These are phyloP conservation scores for Evansstolkia leycettana DNA, from an alignment of 495 filamentous ascomycete genomes.

Conservation along the genomic window DNA sequence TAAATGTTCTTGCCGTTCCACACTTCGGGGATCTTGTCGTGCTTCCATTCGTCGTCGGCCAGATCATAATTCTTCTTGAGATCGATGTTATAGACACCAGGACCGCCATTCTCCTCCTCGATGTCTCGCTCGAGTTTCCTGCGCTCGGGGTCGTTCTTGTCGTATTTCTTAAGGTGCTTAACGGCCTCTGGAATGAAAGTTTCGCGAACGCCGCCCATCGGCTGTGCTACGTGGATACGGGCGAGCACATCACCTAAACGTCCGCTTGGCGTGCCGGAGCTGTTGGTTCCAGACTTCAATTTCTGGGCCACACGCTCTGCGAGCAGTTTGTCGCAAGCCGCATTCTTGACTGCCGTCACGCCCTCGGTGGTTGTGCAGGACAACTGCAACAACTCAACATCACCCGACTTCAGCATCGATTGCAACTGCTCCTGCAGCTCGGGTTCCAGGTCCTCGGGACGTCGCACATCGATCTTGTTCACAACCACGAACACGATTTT, in stretches of 20 bases:
- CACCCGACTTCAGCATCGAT: conserved; percentile 65
- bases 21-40: conserved; percentile 89
- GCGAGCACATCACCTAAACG: conserved; percentile 78
- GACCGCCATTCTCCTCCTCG: conserved; percentile 85
- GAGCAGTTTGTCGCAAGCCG: conserved; percentile 83
- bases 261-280: conserved; percentile 57
- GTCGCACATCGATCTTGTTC: conserved; percentile 93
- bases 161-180: conserved; percentile 70
- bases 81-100: conserved; percentile 91
- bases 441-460: conserved; percentile 75
- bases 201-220: conserved; percentile 70
- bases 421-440: conserved; percentile 69
- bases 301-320: conserved; percentile 91
- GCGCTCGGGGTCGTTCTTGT: conserved; percentile 75
- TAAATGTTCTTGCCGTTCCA: conserved; percentile 92
- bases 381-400: conserved; percentile 81
- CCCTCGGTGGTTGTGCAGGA: conserved; percentile 95
- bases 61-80: conserved; percentile 77
- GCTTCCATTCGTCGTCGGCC: conserved; percentile 79
- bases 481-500: conserved; percentile 93
- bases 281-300: conserved; percentile 75
- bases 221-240: conserved; percentile 91
- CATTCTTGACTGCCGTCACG: conserved; percentile 87
- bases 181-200: conserved; percentile 81
- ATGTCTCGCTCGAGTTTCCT: conserved; percentile 70